Percentiles rank a stretch among this genome's conserved stretches.
These are phyloP conservation scores for Paecilomyces sp. DNA, from an alignment of 2,329 filamentous ascomycete genomes.

Conservation along the genomic window DNA sequence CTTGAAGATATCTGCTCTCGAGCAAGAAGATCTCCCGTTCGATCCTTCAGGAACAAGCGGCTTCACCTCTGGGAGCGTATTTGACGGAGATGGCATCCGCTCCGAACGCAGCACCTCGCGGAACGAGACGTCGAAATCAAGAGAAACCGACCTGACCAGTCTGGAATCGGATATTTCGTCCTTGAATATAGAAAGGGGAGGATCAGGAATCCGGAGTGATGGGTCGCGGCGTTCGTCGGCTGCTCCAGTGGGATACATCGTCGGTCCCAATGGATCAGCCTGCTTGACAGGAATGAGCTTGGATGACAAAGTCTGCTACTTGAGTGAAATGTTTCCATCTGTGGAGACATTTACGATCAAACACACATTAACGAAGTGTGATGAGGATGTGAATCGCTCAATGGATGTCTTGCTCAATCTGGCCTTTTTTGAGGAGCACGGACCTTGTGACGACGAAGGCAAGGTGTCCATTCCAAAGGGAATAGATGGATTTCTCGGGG, in stretches of 20 bases:
- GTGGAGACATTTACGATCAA: conserved; percentile 60
- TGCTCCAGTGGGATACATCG: conserved; percentile 17
- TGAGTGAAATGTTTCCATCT: conserved; percentile 65
- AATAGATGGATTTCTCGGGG: conserved; percentile 71
- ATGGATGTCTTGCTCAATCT: conserved; percentile 77
- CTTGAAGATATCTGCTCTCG: conserved; percentile 64
- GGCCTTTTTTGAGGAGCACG: conserved; percentile 65
- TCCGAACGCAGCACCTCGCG: conserved; percentile 22
- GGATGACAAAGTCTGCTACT: conserved; percentile 55
- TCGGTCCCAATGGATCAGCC: conserved; percentile 20
- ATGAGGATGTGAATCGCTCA: conserved; percentile 59
- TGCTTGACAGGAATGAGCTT: conserved; percentile 25
- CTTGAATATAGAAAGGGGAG: conserved; percentile 19
- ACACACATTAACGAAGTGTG: conserved; percentile 60
- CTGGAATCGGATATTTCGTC: conserved; percentile 41
- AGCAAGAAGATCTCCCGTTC: conserved; percentile 59
- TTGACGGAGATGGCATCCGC: conserved; percentile 13
- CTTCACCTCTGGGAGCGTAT: conserved; percentile 16
- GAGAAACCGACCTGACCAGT: conserved; percentile 45
- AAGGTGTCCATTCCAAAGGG: conserved; percentile 53
- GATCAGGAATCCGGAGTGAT: conserved; percentile 1
- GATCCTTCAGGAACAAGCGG: conserved; percentile 67
- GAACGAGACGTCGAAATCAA: conserved; percentile 30
- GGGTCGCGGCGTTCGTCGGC: conserved; percentile 9
- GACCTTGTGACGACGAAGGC: conserved; percentile 42